A percentile compares a stretch with the other conserved stretches of the same genome.
These are phyloP conservation scores for Pulveroboletus sp. DNA, from an alignment of 768 basidiomycete species.

Conservation along the genomic window DNA sequence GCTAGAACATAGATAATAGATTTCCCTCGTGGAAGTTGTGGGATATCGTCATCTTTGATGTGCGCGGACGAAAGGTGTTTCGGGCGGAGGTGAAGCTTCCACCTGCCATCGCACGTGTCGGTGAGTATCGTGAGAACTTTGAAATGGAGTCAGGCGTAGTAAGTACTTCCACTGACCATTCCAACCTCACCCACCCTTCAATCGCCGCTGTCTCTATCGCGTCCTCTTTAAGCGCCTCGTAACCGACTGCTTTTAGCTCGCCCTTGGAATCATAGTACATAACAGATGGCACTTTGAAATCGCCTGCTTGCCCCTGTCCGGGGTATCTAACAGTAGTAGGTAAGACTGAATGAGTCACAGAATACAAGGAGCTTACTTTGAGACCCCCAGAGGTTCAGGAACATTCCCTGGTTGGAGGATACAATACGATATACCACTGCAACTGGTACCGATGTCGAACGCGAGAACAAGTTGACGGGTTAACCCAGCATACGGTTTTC, in stretches of 20 bases:
- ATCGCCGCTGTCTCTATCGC: constrained; percentile 34
- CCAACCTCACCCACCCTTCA: too few relatives aligned
- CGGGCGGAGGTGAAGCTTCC: too few relatives aligned
- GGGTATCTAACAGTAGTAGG: too few relatives aligned
- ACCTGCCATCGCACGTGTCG: too few relatives aligned
- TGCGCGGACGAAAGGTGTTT: too few relatives aligned
- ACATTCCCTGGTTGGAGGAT: constrained; percentile 36
- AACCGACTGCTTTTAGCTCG: too few relatives aligned
- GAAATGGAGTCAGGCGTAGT: too few relatives aligned
- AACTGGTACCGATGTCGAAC: constrained; percentile 39
- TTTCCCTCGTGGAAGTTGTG: constrained; percentile 39
- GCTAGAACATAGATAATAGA: constrained; percentile 36
- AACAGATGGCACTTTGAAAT: not conserved
- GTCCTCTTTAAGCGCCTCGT: constrained; percentile 34
- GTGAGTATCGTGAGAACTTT: too few relatives aligned
- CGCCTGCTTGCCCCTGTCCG: not conserved
- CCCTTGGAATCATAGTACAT: constrained; percentile 39
- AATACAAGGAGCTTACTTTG: too few relatives aligned
- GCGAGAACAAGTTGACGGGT: constrained; percentile 32
- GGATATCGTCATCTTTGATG: too few relatives aligned
- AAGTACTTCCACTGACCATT: too few relatives aligned
- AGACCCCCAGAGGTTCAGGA: constrained; percentile 23
- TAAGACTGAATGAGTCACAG: too few relatives aligned
- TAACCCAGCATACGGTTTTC: constrained; percentile 33
- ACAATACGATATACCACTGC: constrained; percentile 32